Evolutionary conservation across 345 rosid genomes (phyloP), one percentile per base, ranked within the genome.

Genomic region (Populus deltoides): DNA sequence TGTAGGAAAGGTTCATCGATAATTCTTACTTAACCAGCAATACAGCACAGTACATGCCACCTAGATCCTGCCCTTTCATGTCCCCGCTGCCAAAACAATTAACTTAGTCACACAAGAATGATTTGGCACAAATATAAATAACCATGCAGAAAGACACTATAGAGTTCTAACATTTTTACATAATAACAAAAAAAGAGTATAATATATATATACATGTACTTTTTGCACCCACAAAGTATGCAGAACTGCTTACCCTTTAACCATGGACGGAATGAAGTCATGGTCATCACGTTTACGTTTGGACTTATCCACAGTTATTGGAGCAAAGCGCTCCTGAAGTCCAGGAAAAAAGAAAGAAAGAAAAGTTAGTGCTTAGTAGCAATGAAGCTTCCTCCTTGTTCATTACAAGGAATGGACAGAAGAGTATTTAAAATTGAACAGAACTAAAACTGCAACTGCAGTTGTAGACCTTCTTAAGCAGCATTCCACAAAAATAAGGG

Each of bases 181-280:
- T 38, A 29, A 15, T 7, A 15, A 36, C 8, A 41, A 49, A 62
- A 31, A 61, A 16, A 61, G 8, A 7, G 6, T 8, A 31, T 45
- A 45, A 11, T 5, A 49, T 51, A 24, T n/a, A 62, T n/a, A 62
- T n/a, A 41, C 31, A 41, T 24, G 45, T 33, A 31, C 33, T 4
- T 70, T 8, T 12, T 20, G 74, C 31, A 63, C 22, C 36, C 36
- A 10, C 25, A 66, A 77, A 22, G 29, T 17, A 29, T 1, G 22
- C 17, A 20, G 24, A 41, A 77, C 51, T 75, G 79, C 92, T 92
- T 85, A 93, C 97, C 98, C 98, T 18, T 87, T 86, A 78, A 92
- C 93, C 92, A 95, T 92, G 25, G 91, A 82, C 20, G 99, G 97
- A 61, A 95, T 92, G 29, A 95, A 91, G 82, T 95, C 99, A 70